Percentiles rank a stretch among this genome's conserved stretches.
phyloP scores from a whole-genome alignment of 129 eudicot species.

The Arctium lappa region DNA sequence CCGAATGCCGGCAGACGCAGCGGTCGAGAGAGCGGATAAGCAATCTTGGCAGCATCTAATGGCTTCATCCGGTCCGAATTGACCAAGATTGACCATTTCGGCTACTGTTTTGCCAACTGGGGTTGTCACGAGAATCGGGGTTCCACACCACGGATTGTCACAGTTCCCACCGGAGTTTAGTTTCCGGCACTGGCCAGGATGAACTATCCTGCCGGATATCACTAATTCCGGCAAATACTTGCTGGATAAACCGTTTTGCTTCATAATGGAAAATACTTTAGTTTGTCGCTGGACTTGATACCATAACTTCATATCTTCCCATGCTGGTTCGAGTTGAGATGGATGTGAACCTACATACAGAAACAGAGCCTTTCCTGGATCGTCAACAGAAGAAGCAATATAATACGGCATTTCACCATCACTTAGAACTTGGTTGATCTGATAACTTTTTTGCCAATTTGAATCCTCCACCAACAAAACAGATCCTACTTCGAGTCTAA shows the following conservation, averaged over 20 bases:
- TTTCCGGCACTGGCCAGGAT: constrained; percentile 70
- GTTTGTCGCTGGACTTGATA: constrained; percentile 99
- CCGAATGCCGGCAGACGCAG: constrained; percentile 70
- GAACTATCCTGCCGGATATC: constrained; percentile 78
- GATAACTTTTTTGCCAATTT: constrained; percentile 59
- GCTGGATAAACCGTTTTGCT: constrained; percentile 81
- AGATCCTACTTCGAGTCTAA: constrained; percentile 75
- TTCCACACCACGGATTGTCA: constrained; percentile 86
- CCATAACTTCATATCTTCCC: constrained; percentile 96
- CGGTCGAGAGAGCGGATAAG: constrained; percentile 78
- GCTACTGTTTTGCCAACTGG: constrained; percentile 83
- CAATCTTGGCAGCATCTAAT: constrained; percentile 94
- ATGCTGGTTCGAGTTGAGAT: constrained; percentile 90
- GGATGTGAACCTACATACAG: constrained; percentile 88
- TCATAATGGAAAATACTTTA: constrained; percentile 78
- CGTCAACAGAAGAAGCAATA: constrained; percentile 59
- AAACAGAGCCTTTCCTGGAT: constrained; percentile 54
- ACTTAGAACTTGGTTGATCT: constrained; percentile 46
- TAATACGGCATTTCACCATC: constrained; percentile 65
- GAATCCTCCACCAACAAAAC: constrained; percentile 76
- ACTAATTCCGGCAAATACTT: constrained; percentile 68
- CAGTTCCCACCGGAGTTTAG: constrained; percentile 61
- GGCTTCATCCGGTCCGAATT: constrained; percentile 69
- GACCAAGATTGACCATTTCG: constrained; percentile 60
- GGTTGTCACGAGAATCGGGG: constrained; percentile 76